phyloP scores from a whole-genome alignment of 2,329 filamentous ascomycete species.

The Penicillium sclerotigenum region DNA sequence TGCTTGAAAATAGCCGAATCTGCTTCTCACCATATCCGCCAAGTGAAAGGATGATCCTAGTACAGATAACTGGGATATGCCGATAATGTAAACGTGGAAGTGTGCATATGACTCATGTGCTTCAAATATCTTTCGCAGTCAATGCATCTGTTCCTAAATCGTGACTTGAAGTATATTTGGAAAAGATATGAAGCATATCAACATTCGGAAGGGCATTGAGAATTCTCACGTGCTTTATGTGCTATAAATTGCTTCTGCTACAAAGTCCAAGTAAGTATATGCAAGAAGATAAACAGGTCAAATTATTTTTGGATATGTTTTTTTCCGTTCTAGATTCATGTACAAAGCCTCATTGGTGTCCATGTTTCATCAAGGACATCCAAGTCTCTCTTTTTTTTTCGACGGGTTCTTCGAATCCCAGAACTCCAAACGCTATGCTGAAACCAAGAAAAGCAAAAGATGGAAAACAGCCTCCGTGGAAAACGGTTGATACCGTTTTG shows the following conservation, averaged over 20 bases:
- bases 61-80: background rate
- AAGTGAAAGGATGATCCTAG: background rate
- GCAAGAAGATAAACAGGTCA: conserved; percentile 14
- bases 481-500: conserved; percentile 8
- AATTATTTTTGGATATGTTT: conserved; percentile 17
- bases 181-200: background rate
- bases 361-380: conserved; percentile 15
- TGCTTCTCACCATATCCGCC: background rate
- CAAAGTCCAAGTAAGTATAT: background rate
- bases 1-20: background rate
- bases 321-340: conserved; percentile 22
- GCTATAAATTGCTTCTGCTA: background rate
- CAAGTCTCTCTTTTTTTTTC: conserved; percentile 20
- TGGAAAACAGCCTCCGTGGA: conserved; percentile 19
- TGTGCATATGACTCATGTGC: background rate
- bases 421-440: conserved; percentile 45
- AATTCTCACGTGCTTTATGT: background rate
- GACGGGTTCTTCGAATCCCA: conserved; percentile 29
- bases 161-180: background rate
- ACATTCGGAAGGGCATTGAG: background rate
- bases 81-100: background rate
- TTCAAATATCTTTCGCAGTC: background rate
- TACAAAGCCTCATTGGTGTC: conserved; percentile 17
- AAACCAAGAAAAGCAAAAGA: conserved; percentile 23
- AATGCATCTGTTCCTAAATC: background rate